Evolutionary conservation across 352 stramenopile genomes (phyloP).

Genomic region (Phytopythium sindhum): DNA sequence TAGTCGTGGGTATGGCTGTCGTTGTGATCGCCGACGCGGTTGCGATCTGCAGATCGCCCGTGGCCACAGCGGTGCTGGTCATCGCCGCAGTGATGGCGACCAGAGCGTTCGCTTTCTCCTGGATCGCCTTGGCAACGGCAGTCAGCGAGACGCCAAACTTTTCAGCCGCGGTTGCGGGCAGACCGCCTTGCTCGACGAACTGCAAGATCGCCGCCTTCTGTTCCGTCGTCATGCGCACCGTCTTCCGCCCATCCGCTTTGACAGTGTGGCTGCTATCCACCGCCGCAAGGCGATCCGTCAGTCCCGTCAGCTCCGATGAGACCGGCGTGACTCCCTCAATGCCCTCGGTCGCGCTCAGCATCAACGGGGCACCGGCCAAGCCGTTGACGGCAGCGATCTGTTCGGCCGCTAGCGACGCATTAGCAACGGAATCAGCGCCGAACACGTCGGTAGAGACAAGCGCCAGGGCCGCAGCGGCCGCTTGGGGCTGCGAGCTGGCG

Average conservation of each 20-base stretch:
- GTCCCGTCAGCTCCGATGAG: neutral
- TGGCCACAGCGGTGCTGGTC: neutral
- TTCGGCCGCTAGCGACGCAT: neutral
- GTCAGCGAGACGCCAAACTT: conserved; percentile 57
- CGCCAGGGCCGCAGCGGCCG: conserved; percentile 2
- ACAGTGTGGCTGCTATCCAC: neutral
- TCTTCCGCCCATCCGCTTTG: conserved; percentile 13
- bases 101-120: conserved; percentile 32
- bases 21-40: neutral
- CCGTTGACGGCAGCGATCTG: neutral
- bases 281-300: neutral
- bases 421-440: neutral
- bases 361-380: neutral
- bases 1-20: neutral
- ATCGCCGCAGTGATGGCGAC: conserved; percentile 18
- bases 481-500: conserved; percentile 22
- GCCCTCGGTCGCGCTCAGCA: neutral
- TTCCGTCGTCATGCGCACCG: conserved; percentile 29
- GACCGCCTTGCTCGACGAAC: conserved; percentile 51
- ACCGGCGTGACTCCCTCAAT: neutral
- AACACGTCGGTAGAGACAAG: neutral
- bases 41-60: neutral
- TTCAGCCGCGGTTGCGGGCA: conserved; percentile 39
- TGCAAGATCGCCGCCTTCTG: conserved; percentile 52
- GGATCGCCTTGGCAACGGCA: conserved; percentile 59